phyloP scores from a whole-genome alignment of 805 yeast genomes.

The Spathaspora passalidarum region DNA sequence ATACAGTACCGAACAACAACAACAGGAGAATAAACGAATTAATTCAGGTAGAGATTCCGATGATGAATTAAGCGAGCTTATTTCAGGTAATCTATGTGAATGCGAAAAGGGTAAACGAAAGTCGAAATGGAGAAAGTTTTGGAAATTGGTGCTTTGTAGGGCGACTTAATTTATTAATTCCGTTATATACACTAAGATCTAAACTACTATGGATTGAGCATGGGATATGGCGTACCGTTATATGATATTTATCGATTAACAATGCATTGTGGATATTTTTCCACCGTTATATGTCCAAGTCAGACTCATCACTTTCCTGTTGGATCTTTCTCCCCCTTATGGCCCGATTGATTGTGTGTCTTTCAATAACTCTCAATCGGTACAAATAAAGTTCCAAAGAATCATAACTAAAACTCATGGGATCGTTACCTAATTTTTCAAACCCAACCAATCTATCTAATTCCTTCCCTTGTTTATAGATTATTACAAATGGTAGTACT shows the following conservation, averaged over 20 bases:
- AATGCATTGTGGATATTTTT: not conserved
- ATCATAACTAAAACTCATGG: constrained; percentile 45
- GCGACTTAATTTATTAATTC: not conserved
- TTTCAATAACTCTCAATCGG: constrained; percentile 14
- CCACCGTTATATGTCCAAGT: constrained; percentile 5
- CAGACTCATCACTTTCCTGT: constrained; percentile 7
- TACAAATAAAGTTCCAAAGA: constrained; percentile 42
- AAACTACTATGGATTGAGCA: too few relatives aligned
- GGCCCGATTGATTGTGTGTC: constrained; percentile 13
- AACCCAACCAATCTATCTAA: constrained; percentile 65
- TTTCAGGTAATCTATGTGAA: constrained; percentile 3
- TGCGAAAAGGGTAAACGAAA: constrained; percentile 2
- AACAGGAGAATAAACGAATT: not conserved
- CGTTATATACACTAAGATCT: not conserved
- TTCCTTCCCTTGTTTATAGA: constrained; percentile 61
- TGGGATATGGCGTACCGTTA: too few relatives aligned
- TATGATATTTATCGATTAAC: too few relatives aligned
- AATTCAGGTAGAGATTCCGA: constrained; percentile 1
- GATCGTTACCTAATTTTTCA: constrained; percentile 49
- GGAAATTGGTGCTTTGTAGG: constrained; percentile 3
- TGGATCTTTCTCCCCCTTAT: not conserved
- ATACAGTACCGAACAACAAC: not conserved
- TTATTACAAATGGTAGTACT: constrained; percentile 67
- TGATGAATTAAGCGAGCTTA: constrained; percentile 7
- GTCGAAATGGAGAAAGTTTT: constrained; percentile 3